These are phyloP conservation scores for Colletotrichum sp. DNA, from an alignment of 2,329 filamentous ascomycete genomes.

Conservation along the genomic window DNA sequence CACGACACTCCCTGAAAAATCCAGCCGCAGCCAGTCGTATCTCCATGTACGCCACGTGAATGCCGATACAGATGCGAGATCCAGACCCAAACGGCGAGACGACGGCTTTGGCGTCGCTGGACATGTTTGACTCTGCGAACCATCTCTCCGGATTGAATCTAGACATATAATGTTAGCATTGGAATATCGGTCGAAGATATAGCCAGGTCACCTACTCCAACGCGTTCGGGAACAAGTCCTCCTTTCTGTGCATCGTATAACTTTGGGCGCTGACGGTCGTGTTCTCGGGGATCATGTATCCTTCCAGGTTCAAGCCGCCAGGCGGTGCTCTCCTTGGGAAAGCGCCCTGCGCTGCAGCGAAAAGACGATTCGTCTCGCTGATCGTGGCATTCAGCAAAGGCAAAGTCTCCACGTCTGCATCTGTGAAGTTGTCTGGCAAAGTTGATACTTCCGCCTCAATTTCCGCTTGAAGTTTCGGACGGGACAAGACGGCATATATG, in stretches of 20 bases:
- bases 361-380: conserved; percentile 49
- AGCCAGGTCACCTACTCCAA: conserved; percentile 19
- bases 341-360: conserved; percentile 40
- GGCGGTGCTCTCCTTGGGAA: conserved; percentile 45
- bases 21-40: conserved; percentile 53
- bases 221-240: conserved; percentile 44
- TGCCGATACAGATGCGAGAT: conserved; percentile 55
- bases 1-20: conserved; percentile 55
- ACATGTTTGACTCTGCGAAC: conserved; percentile 16
- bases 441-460: conserved; percentile 38
- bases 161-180: background rate
- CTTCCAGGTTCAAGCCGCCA: conserved; percentile 41
- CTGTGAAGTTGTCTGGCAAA: conserved; percentile 26
- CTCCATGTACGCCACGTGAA: conserved; percentile 62
- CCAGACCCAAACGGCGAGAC: conserved; percentile 60
- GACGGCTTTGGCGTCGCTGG: conserved; percentile 47
- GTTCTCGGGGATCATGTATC: conserved; percentile 43
- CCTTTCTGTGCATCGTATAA: conserved; percentile 51
- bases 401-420: conserved; percentile 37
- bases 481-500: conserved; percentile 40
- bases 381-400: conserved; percentile 46
- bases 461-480: conserved; percentile 30
- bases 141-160: background rate
- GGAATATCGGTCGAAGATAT: background rate
- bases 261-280: conserved; percentile 44